These are phyloP conservation scores for Caryocar brasiliense DNA, from an alignment of 441 rosid genomes.

Conservation along the genomic window DNA sequence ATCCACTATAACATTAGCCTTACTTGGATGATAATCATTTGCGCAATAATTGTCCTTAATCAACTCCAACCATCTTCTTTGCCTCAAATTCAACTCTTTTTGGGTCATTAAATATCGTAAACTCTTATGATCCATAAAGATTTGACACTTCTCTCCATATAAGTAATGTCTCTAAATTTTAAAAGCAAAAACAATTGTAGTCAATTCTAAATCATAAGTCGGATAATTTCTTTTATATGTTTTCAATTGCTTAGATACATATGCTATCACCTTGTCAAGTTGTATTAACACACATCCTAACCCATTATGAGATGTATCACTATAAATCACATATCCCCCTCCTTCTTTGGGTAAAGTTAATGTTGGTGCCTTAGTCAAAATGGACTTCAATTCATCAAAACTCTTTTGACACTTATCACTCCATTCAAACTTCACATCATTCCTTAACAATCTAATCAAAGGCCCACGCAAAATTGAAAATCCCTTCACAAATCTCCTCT, in stretches of 20 bases:
- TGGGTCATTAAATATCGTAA: neutral
- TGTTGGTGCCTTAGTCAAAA: neutral
- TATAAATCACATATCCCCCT: neutral
- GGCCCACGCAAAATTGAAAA: neutral
- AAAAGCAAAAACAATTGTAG: too few species aligned
- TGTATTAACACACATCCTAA: slow-evolving; percentile 4
- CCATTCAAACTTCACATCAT: neutral
- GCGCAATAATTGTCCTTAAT: neutral
- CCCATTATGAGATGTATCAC: neutral
- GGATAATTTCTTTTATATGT: too few species aligned
- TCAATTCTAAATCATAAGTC: too few species aligned
- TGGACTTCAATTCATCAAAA: neutral
- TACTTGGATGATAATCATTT: neutral
- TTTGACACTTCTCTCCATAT: neutral
- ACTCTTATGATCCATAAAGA: neutral
- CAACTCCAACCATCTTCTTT: neutral
- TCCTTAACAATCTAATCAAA: neutral
- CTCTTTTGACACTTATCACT: neutral
- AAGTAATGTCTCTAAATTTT: neutral
- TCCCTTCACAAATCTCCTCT: neutral
- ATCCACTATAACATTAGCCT: neutral
- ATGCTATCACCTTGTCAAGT: too few species aligned
- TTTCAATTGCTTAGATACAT: too few species aligned
- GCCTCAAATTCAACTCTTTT: neutral
- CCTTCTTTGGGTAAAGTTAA: neutral